Evolutionary conservation across 78 protist genomes (phyloP).

Genomic region (Pigoraptor vietnamica): DNA sequence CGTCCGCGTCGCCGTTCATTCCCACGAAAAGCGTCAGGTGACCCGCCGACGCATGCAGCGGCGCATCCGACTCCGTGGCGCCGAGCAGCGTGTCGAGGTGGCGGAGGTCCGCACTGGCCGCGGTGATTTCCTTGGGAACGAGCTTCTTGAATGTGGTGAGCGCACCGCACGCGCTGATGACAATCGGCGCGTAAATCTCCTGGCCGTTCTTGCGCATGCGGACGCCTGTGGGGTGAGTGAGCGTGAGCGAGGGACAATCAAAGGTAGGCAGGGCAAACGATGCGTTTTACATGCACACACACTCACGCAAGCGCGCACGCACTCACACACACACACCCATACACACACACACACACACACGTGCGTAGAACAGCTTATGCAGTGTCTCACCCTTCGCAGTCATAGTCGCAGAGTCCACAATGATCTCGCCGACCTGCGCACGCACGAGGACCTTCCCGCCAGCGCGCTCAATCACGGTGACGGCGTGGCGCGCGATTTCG

Average conservation of each 20-base stretch:
- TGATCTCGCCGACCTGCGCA: constrained; percentile 16
- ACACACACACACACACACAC: not conserved
- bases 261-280: not conserved
- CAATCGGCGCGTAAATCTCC: not conserved
- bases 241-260: not conserved
- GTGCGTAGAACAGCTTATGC: too few relatives aligned
- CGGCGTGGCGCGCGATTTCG: not conserved
- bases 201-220: not conserved
- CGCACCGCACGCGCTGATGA: constrained; percentile 24
- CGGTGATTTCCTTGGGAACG: not conserved
- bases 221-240: constrained; percentile 13
- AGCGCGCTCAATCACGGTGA: constrained; percentile 9
- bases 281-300: not conserved
- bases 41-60: not conserved
- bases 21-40: not conserved
- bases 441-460: constrained; percentile 26
- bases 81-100: not conserved
- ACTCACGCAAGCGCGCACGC: not conserved
- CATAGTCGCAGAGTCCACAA: not conserved
- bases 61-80: not conserved
- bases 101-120: not conserved
- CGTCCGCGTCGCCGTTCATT: not conserved
- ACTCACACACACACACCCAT: not conserved
- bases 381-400: not conserved
- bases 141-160: constrained; percentile 28